Evolutionary conservation across 2,329 filamentous ascomycete genomes (phyloP), one percentile per base, ranked within the genome.

Genomic region (Xylariaceae sp.): DNA sequence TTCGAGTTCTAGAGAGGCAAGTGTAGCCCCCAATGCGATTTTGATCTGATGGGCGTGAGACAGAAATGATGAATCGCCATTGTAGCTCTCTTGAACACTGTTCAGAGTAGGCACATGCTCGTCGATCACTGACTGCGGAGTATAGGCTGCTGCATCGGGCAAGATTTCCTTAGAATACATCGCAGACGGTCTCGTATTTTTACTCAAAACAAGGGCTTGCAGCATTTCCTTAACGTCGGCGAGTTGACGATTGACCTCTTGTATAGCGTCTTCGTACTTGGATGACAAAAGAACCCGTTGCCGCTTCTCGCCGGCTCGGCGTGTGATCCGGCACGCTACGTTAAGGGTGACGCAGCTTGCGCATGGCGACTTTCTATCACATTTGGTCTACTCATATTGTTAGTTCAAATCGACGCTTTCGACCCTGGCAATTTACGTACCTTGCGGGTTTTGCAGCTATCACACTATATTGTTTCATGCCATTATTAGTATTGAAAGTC

Each of bases 271-370:
- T 29, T 69, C 67, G 42, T 69, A 69, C 20, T 60, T 65, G 3
- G 67, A 56, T 11, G 67, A 69, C 37, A 70, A 33, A 10, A 69
- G 54, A n/a, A 68, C 63, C 7, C 67, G 64, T 33, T 70, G 67
- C n/a, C 66, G 63, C 48, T 68, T 67, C 50, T 70, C 67, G 16
- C 61, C 47, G 0, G 58, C 39, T 11, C 57, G 55, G 10, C 59
- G 51, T 5, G 65, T 61, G 10, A 54, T 62, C 36, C 65, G 66
- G 47, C 67, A 70, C 24, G 57, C 32, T 4, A 68, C 57, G 4
- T 63, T 61, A 11, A 67, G 63, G 5, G 67, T 68, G 23, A 65
- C 55, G 32, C 66, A 70, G 48, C 67, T 67, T 4, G 67, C 60
- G 42, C 67, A 70, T 50, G 67, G 67, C 3, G 62, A 52, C 7